Evolutionary conservation across 495 filamentous ascomycete genomes (phyloP).

Genomic region (Coniosporium apollinis): DNA sequence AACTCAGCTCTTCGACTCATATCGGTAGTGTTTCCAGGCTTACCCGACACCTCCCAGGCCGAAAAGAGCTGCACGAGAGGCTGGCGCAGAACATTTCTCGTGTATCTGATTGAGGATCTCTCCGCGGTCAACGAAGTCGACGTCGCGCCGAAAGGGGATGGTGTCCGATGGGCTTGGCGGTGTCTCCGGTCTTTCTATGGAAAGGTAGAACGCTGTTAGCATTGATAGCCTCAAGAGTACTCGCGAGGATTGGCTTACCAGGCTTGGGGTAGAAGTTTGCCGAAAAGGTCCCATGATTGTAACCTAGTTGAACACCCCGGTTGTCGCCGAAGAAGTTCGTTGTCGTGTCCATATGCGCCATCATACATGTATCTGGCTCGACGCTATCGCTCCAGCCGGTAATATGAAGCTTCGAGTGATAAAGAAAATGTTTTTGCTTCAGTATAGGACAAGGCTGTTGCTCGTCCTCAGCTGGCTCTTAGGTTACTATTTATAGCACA

Average conservation of each 20-base stretch:
- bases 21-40: slow-evolving; percentile 1
- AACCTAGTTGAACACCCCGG: background rate
- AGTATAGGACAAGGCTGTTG: background rate
- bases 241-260: background rate
- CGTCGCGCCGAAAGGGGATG: slow-evolving; percentile 24
- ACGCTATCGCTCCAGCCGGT: background rate
- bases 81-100: slow-evolving; percentile 9
- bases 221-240: background rate
- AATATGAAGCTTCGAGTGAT: background rate
- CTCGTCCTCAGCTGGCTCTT: background rate
- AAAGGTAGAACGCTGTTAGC: slow-evolving; percentile 1
- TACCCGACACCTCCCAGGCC: slow-evolving; percentile 37
- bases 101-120: slow-evolving; percentile 20
- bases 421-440: too few relatives aligned
- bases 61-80: slow-evolving; percentile 20
- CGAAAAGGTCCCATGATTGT: background rate
- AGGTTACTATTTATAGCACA: background rate
- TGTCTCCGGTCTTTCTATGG: background rate
- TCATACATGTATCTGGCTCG: background rate
- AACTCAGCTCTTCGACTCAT: slow-evolving; percentile 1
- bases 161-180: slow-evolving; percentile 9
- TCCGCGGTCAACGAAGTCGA: slow-evolving; percentile 27
- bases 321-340: too few relatives aligned
- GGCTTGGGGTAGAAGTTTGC: background rate
- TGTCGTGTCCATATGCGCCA: background rate